Conservation (phyloP, 169 alveolate genomes). For the Theileria parva region DNA sequence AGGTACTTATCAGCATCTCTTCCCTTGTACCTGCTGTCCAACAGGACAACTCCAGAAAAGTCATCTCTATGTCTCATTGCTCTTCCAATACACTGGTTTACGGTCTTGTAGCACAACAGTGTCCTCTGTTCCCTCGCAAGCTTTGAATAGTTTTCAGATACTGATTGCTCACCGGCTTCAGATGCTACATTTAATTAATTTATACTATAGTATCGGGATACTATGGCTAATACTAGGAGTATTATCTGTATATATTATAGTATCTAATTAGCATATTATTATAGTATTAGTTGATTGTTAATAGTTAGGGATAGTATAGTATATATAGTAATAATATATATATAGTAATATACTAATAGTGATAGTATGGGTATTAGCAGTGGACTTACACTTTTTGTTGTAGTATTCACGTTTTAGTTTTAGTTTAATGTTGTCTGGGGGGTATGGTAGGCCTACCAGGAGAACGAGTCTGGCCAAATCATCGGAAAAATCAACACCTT, state of each 20-base stretch:
- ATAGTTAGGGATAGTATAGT: too few species aligned
- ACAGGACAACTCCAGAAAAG: slow-evolving; percentile 88
- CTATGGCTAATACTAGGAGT: background rate
- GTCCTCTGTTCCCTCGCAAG: slow-evolving; percentile 68
- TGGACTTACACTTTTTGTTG: slow-evolving; percentile 1
- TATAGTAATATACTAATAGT: background rate
- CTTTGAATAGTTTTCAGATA: slow-evolving; percentile 26
- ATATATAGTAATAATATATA: background rate
- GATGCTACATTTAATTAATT: background rate
- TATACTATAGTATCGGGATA: background rate
- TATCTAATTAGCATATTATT: too few species aligned
- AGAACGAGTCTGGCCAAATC: slow-evolving; percentile 91
- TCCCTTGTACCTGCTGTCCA: slow-evolving; percentile 84
- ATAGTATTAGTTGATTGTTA: background rate
- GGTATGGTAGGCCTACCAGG: slow-evolving; percentile 93
- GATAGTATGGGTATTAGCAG: background rate
- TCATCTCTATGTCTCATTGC: slow-evolving; percentile 94
- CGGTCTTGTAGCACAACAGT: slow-evolving; percentile 87
- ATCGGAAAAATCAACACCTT: slow-evolving; percentile 96
- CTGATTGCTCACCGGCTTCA: background rate
- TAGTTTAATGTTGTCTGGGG: slow-evolving; percentile 57
- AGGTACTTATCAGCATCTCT: slow-evolving; percentile 14
- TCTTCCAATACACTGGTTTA: slow-evolving; percentile 96
- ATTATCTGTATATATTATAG: background rate
- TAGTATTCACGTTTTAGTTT: slow-evolving; percentile 22